phyloP scores from a whole-genome alignment of 768 basidiomycete genomes.

The Tricholoma bakamatsutake region DNA sequence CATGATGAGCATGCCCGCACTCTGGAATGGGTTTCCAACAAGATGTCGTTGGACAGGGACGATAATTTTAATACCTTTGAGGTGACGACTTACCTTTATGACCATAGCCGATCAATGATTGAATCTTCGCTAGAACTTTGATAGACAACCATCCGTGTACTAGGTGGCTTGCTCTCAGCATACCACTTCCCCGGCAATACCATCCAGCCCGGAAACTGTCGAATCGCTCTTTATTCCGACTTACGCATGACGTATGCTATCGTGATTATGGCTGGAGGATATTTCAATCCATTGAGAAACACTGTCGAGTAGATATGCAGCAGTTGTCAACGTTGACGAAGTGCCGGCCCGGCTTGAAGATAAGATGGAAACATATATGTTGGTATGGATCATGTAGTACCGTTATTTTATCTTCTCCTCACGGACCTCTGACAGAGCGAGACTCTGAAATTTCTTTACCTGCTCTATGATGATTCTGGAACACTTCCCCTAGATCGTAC shows the following conservation, averaged over 20 bases:
- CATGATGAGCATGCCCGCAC: constrained; percentile 74
- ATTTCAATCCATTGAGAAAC: constrained; percentile 83
- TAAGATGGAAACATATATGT: constrained; percentile 95
- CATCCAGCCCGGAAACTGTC: constrained; percentile 87
- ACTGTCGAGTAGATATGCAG: constrained; percentile 78
- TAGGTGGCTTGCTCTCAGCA: constrained; percentile 87
- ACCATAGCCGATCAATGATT: not conserved
- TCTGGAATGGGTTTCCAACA: constrained; percentile 65
- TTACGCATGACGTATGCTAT: constrained; percentile 79
- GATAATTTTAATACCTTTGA: constrained; percentile 87
- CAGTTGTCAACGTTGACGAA: constrained; percentile 80
- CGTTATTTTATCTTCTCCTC: not conserved
- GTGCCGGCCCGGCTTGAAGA: constrained; percentile 65
- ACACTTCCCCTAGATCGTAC: constrained; percentile 71
- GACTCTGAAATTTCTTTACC: constrained; percentile 86
- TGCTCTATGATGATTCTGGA: constrained; percentile 72
- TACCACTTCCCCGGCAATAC: constrained; percentile 67
- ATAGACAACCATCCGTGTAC: constrained; percentile 86
- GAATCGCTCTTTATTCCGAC: constrained; percentile 90
- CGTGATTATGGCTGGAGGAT: constrained; percentile 84
- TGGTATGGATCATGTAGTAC: constrained; percentile 43
- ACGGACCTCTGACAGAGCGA: constrained; percentile 51
- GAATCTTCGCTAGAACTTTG: not conserved
- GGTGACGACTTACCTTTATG: constrained; percentile 35
- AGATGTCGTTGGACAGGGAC: constrained; percentile 72